Conservation (phyloP, 108 stramenopile genomes). For the Epithemia pelagica region DNA sequence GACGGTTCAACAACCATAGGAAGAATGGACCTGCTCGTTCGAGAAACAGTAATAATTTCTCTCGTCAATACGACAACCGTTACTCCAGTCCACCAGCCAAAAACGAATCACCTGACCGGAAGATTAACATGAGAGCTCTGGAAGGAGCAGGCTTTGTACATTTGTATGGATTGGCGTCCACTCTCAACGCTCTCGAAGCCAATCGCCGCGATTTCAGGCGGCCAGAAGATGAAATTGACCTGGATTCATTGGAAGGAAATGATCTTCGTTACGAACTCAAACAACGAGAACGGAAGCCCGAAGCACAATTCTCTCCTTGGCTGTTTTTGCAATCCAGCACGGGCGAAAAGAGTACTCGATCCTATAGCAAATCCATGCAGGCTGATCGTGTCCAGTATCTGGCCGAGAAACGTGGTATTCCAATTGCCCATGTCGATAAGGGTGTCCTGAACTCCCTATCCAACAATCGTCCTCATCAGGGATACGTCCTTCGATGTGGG, state of each 20-base stretch:
- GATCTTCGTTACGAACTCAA: constrained; percentile 7
- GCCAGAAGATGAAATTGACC: constrained; percentile 30
- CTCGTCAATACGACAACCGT: no score
- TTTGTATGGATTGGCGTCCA: constrained; percentile 75
- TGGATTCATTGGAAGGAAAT: constrained; percentile 18
- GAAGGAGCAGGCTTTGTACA: constrained; percentile 76
- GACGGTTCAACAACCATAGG: no score
- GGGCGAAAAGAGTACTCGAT: constrained; percentile 24
- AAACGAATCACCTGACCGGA: constrained; percentile 15
- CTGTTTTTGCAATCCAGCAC: constrained; percentile 56
- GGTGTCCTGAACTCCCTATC: constrained; percentile 79
- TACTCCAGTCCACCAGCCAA: no score
- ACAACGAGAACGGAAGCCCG: constrained; percentile 41
- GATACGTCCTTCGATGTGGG: constrained; percentile 61
- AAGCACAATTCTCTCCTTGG: constrained; percentile 60
- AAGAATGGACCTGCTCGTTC: no score
- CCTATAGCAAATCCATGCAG: constrained; percentile 37
- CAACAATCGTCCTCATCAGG: constrained; percentile 88
- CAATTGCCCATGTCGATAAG: constrained; percentile 70
- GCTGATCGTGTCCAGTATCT: constrained; percentile 45
- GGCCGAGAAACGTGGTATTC: constrained; percentile 44
- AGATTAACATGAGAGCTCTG: constrained; percentile 67
- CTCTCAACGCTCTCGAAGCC: constrained; percentile 69
- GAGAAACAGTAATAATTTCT: no score
- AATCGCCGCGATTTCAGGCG: constrained; percentile 47